Percentiles rank a stretch among this genome's conserved stretches.
phyloP scores from a whole-genome alignment of 169 alveolate species.

The Plasmodium blacklocki region DNA sequence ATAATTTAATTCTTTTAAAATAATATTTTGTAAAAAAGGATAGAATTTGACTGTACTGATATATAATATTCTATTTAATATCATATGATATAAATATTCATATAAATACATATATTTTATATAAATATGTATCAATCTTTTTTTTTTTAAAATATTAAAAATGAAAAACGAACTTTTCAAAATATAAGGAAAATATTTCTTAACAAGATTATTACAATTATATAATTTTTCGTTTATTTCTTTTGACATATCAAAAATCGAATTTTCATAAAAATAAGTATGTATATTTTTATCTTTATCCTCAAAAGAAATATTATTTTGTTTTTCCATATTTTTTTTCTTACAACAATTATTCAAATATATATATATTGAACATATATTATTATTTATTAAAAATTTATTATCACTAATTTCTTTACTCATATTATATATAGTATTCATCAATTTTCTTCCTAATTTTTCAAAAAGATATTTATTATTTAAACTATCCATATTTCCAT shows the following conservation, averaged over 20 bases:
- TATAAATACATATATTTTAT: slow-evolving; percentile 68
- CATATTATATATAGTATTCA: slow-evolving; percentile 36
- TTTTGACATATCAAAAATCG: slow-evolving; percentile 25
- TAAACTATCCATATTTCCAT: background rate
- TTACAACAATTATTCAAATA: slow-evolving; percentile 18
- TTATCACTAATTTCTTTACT: slow-evolving; percentile 19
- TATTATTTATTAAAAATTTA: slow-evolving; percentile 31
- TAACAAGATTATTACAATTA: slow-evolving; percentile 14
- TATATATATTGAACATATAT: slow-evolving; percentile 18
- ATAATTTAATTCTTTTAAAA: slow-evolving; percentile 50
- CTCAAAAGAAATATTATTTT: background rate
- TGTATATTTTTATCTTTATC: background rate
- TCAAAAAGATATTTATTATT: slow-evolving; percentile 19
- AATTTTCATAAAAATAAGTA: background rate
- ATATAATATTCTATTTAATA: slow-evolving; percentile 51
- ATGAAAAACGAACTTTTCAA: slow-evolving; percentile 20
- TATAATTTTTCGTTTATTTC: slow-evolving; percentile 14
- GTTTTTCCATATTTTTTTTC: background rate
- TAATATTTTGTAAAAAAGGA: slow-evolving; percentile 67
- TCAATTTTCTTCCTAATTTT: slow-evolving; percentile 17
- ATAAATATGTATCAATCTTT: slow-evolving; percentile 38
- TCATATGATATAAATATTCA: slow-evolving; percentile 58
- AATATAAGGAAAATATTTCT: slow-evolving; percentile 45
- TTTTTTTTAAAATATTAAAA: slow-evolving; percentile 35
- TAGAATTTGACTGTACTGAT: slow-evolving; percentile 51